Base-by-base conservation (phyloP, 768 basidiomycete genomes). In the Suillus occidentalis region DNA sequence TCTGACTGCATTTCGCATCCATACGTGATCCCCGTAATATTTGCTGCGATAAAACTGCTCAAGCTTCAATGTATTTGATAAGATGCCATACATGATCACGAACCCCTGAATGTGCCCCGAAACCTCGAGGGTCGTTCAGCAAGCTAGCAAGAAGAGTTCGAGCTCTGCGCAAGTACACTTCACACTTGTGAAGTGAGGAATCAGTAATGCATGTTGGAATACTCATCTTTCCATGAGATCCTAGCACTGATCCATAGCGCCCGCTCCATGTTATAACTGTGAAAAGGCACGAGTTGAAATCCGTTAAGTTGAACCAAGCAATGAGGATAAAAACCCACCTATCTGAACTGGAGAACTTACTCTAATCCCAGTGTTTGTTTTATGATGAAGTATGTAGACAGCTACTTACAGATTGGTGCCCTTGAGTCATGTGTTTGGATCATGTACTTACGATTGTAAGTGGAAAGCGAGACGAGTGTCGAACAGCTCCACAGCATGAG, bases 201-300 rank as follows among this genome's bases (percentile, higher is more conserved):
- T 69, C 61, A 65, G 59, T 3, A 74, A 55, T 18, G 47, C 61
- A 40, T 66, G 67, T 39, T 69, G 64, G 14, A 67, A 62, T 12
- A 5, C 45, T 47, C n/a, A 75, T 61, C 28, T 63, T 70, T n/a
- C 64, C 58, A 31, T 73, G 72, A 42, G 43, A 25, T 22, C 63
- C 68, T 63, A 65, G 71, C 34, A 57, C 50, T 10, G 69, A 65
- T n/a, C 67, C 69, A 28, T 69, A 73, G 12, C 66, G 63, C 25
- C 25, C 68, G 73, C 22, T 71, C 69, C 53, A 72, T 28, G 22
- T 72, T 69, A 56, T 73, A 72, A 12, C 74, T 75, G 49, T 9
- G 52, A 40, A 28, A 63, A 53, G 20, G 6, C 25, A 58, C 28
- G 18, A 58, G 57, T 37, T 28, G 49, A 25, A 1, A 14, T 50